Percentiles rank a stretch among this genome's conserved stretches.
phyloP scores from a whole-genome alignment of 345 rosid species.

The Rhodamnia rubescens region DNA sequence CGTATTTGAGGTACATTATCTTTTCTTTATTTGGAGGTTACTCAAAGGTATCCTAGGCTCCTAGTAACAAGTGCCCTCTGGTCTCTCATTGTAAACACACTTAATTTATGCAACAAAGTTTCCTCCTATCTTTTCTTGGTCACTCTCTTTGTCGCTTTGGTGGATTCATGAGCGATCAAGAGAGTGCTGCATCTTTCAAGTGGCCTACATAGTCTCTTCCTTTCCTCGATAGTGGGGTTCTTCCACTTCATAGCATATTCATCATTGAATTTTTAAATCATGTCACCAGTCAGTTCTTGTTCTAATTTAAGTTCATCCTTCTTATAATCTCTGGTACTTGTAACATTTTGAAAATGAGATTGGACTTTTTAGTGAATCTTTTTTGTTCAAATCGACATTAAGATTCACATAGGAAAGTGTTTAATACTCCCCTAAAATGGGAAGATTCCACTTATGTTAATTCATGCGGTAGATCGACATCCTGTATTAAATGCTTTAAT shows the following conservation, averaged over 20 bases:
- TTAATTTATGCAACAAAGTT: not conserved
- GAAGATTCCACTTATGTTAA: not conserved
- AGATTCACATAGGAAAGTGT: not conserved
- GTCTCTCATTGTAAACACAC: not conserved
- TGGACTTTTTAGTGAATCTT: accelerated
- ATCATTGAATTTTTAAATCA: not conserved
- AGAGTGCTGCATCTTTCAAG: not conserved
- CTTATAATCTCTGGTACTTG: not conserved
- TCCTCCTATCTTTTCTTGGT: not conserved
- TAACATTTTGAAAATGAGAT: not conserved
- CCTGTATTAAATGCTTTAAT: not conserved
- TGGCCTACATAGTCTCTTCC: not conserved
- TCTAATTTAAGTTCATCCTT: not conserved
- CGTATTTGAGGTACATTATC: not conserved
- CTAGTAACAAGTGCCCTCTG: not conserved
- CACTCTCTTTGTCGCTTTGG: not conserved
- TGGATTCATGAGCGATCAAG: not conserved
- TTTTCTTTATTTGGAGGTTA: not conserved
- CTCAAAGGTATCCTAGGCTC: not conserved
- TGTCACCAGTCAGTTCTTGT: not conserved
- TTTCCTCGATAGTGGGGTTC: not conserved
- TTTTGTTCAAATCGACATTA: not conserved
- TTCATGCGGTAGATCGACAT: not conserved
- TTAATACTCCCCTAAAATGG: not conserved
- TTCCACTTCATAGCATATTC: not conserved